These are phyloP conservation scores for Penicillium samsonianum DNA, from an alignment of 495 filamentous ascomycete species.

Conservation along the genomic window DNA sequence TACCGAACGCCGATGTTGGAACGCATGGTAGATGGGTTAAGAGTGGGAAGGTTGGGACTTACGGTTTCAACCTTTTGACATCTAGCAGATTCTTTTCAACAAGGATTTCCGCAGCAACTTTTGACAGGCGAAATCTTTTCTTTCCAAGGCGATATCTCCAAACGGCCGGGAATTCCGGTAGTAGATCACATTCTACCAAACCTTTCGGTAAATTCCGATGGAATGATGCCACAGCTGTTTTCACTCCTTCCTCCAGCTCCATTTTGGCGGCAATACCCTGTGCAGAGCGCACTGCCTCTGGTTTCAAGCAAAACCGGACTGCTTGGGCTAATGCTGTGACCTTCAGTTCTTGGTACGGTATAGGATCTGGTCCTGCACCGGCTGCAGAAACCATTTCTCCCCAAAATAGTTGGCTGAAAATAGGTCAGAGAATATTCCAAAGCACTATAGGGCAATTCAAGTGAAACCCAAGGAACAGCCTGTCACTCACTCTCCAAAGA, in stretches of 20 bases:
- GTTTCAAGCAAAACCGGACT: slow-evolving; percentile 62
- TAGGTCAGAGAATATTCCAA: not conserved
- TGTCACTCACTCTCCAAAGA: slow-evolving; percentile 57
- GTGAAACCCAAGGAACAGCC: not conserved
- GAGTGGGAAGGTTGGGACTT: not conserved
- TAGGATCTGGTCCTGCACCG: slow-evolving; percentile 64
- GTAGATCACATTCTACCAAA: slow-evolving; percentile 67
- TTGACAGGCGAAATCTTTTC: not conserved
- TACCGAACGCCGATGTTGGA: not conserved
- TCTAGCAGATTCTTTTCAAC: not conserved
- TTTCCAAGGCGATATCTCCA: slow-evolving; percentile 59
- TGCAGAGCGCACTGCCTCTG: slow-evolving; percentile 56
- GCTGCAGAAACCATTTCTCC: slow-evolving; percentile 63
- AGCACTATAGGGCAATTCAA: no score
- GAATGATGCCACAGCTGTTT: slow-evolving; percentile 69
- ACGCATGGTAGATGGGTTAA: not conserved
- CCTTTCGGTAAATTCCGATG: slow-evolving; percentile 60
- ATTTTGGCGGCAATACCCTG: slow-evolving; percentile 61
- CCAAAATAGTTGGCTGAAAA: slow-evolving; percentile 69
- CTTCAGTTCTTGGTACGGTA: slow-evolving; percentile 63
- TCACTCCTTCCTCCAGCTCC: slow-evolving; percentile 66
- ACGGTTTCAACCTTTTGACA: not conserved
- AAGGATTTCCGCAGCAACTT: not conserved
- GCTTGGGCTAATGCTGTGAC: slow-evolving; percentile 66
- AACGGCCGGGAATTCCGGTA: slow-evolving; percentile 62